phyloP scores from a whole-genome alignment of 805 yeast genomes.

The Nakazawaea ambrosiae region DNA sequence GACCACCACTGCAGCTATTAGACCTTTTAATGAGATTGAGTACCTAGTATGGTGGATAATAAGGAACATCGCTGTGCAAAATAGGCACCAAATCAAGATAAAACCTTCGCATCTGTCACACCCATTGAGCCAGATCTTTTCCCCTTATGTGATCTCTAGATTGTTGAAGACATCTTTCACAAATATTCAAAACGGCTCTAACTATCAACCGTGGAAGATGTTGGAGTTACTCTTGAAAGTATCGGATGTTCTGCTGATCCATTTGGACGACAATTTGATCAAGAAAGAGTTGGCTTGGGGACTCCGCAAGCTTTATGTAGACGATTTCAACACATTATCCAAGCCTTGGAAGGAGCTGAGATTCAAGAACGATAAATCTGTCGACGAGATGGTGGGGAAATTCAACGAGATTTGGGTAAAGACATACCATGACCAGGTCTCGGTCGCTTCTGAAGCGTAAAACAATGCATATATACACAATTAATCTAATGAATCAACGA shows the following conservation, averaged over 20 bases:
- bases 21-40: constrained; percentile 12
- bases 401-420: constrained; percentile 6
- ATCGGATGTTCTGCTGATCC: constrained; percentile 13
- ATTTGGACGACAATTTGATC: constrained; percentile 7
- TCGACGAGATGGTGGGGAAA: constrained; percentile 3
- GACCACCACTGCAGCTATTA: constrained; percentile 9
- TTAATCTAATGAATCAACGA: too few species aligned
- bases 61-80: neutral
- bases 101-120: constrained; percentile 12
- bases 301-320: neutral
- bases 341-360: constrained; percentile 1
- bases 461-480: too few species aligned
- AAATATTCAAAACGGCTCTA: constrained; percentile 3
- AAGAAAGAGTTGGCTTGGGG: constrained; percentile 1
- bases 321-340: neutral
- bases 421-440: too few species aligned
- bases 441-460: too few species aligned
- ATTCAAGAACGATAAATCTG: neutral
- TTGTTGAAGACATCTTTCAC: constrained; percentile 17
- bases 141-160: constrained; percentile 12
- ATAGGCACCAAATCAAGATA: neutral
- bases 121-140: constrained; percentile 16
- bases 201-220: constrained; percentile 18
- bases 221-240: constrained; percentile 14
- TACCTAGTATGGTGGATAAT: constrained; percentile 11